phyloP scores from a whole-genome alignment of 345 rosid species.

The Sapria himalayana region DNA sequence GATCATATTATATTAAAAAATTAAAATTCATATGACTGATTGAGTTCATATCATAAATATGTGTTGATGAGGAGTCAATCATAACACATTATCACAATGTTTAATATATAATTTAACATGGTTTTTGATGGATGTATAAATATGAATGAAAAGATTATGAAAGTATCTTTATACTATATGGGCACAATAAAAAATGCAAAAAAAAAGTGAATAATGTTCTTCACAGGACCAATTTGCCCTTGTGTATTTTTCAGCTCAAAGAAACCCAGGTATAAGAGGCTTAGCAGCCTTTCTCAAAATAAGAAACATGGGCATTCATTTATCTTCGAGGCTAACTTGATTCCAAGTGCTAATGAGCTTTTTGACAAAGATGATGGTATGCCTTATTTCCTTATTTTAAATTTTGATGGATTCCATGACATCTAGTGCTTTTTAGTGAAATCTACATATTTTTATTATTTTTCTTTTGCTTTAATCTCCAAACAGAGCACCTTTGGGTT shows the following conservation, averaged over 20 bases:
- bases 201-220: too few species aligned
- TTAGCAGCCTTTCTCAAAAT: conserved; percentile 28
- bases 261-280: conserved; percentile 38
- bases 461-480: too few species aligned
- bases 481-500: too few species aligned
- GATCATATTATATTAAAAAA: too few species aligned
- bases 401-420: background rate
- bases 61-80: too few species aligned
- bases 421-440: background rate
- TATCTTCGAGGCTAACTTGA: conserved; percentile 24
- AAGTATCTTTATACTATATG: too few species aligned
- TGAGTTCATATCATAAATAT: too few species aligned
- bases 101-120: too few species aligned
- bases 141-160: conserved; percentile 3
- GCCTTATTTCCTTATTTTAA: conserved; percentile 1
- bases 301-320: conserved; percentile 42
- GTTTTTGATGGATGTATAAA: conserved; percentile 2
- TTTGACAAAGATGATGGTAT: conserved; percentile 48
- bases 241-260: conserved; percentile 36
- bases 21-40: too few species aligned
- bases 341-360: conserved; percentile 22
- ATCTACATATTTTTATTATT: too few species aligned
- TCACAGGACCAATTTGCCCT: conserved; percentile 2
- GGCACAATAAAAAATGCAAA: too few species aligned
- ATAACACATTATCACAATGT: too few species aligned